Conservation (phyloP, 257 asterid species). For the Datura wrightii region DNA sequence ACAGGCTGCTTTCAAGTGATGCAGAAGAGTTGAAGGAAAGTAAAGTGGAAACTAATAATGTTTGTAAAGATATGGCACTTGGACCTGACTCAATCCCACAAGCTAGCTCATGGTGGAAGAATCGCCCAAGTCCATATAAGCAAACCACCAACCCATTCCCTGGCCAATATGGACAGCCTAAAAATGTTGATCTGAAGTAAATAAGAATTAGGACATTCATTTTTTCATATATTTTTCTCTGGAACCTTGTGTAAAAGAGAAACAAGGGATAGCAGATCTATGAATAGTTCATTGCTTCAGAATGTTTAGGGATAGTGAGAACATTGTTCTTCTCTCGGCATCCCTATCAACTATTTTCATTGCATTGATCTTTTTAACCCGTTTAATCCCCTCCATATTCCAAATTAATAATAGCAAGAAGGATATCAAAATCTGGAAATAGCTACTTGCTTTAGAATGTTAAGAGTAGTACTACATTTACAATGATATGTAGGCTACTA, state of each 20-base stretch:
- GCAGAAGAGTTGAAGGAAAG: background rate
- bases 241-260: background rate
- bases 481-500: no score
- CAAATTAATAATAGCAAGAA: background rate
- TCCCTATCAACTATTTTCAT: background rate
- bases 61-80: background rate
- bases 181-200: background rate
- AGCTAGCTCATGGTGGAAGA: no score
- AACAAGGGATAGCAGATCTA: background rate
- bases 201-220: background rate
- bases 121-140: background rate
- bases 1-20: background rate
- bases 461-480: no score
- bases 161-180: background rate
- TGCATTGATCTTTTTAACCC: background rate
- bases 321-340: background rate
- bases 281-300: constrained; percentile 8
- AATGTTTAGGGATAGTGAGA: background rate
- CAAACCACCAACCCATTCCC: no score
- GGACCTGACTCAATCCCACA: background rate
- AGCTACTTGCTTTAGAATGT: background rate
- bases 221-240: background rate
- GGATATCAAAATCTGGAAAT: background rate
- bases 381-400: background rate
- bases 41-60: background rate